A percentile compares a stretch with the other conserved stretches of the same genome.
phyloP scores from a whole-genome alignment of 2,329 filamentous ascomycete genomes.

The Fusarium sp. region DNA sequence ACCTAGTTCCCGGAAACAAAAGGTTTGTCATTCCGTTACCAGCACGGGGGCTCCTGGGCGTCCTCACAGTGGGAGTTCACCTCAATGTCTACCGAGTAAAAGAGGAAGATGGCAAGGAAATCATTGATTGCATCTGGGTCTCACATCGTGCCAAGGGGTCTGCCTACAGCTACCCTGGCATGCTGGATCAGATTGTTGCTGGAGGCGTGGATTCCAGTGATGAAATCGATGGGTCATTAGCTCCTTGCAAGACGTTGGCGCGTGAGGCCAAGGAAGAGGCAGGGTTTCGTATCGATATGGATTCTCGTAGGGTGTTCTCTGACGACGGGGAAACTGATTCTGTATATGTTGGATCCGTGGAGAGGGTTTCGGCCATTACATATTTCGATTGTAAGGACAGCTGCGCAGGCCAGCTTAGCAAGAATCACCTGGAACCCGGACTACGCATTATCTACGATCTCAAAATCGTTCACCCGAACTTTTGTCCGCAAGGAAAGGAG shows the following conservation, averaged over 20 bases:
- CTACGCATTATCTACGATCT: slow-evolving; percentile 56
- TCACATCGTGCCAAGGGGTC: slow-evolving; percentile 48
- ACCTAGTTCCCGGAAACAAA: slow-evolving; percentile 37
- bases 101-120: slow-evolving; percentile 35
- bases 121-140: slow-evolving; percentile 52
- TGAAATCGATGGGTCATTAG: slow-evolving; percentile 30
- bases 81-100: slow-evolving; percentile 54
- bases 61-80: slow-evolving; percentile 55
- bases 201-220: slow-evolving; percentile 53
- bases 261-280: slow-evolving; percentile 55
- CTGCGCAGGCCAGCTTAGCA: slow-evolving; percentile 47
- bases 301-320: slow-evolving; percentile 34
- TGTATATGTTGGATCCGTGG: slow-evolving; percentile 43
- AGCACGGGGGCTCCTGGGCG: slow-evolving; percentile 53
- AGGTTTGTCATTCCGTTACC: slow-evolving; percentile 52
- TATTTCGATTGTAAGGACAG: slow-evolving; percentile 54
- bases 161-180: slow-evolving; percentile 52
- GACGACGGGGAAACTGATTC: neutral
- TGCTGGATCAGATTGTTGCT: slow-evolving; percentile 56
- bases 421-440: slow-evolving; percentile 55
- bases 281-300: slow-evolving; percentile 34
- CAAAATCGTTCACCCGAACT: slow-evolving; percentile 45
- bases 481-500: slow-evolving; percentile 46
- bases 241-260: slow-evolving; percentile 48
- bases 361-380: slow-evolving; percentile 47